Base-by-base conservation (phyloP, 2,329 filamentous ascomycete genomes). In the Chrysoporthe cubensis region DNA sequence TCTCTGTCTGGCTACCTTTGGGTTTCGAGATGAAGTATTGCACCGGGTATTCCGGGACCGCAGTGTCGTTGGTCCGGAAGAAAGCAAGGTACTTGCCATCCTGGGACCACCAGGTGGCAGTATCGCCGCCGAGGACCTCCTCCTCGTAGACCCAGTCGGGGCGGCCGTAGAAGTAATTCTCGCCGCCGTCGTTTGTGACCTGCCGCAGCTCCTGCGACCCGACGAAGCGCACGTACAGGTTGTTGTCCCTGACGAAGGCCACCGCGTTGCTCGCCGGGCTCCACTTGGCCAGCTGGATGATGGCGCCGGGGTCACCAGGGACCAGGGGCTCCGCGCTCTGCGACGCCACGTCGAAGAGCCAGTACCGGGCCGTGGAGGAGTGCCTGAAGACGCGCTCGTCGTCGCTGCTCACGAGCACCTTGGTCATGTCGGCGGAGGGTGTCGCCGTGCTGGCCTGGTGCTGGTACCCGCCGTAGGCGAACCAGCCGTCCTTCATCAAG, bases 121-220 rank as follows among this genome's bases (percentile, higher is more conserved):
- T 93, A 73, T 92, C 91, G 1, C 87, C 90, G 16, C 83, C 79
- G 70, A 98, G 92, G 3, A 97, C 93, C 77, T 97, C 93, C 71
- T 87, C 85, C 76, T 97, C 93, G 75, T 96, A 97, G 0, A 98
- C 96, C 96, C 96, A 99, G 78, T 99, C 96, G 0, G 96, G 96
- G 26, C 97, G 88, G 21, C 96, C 96, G 74, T 99, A 97, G 79
- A 99, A 99, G 69, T 96, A 88, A 73, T 98, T 89, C 0, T 89
- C 83, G 0, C 95, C 93, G 14, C 96, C 96, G 76, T 99, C 95
- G 65, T 84, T 88, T 1, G 96, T 98, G 73, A 99, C 91, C 70
- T 91, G 88, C 5, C 86, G 84, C 4, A 93, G 85, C 18, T 85
- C 80, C 26, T 87, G 81, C 4, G 85, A 86, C 44, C 75, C 80